Evolutionary conservation across 1,284 basidiomycete genomes (phyloP).

Genomic region (Tilletia setariae): DNA sequence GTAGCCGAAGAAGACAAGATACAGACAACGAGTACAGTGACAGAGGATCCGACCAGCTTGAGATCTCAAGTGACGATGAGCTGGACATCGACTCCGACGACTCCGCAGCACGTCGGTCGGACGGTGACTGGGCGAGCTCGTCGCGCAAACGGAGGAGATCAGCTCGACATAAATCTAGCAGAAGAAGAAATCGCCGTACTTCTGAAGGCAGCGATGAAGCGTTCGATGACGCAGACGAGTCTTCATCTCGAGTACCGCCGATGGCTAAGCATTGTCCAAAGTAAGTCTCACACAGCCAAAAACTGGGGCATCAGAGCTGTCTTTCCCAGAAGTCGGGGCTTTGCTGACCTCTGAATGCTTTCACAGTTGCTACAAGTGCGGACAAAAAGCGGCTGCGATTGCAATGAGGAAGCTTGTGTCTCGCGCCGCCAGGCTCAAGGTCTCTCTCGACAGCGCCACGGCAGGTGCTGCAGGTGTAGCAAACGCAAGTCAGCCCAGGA

Average conservation of each 20-base stretch:
- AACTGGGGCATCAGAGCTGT: not conserved
- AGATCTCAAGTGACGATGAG: not conserved
- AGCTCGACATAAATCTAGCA: not conserved
- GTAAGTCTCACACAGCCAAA: not conserved
- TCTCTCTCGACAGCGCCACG: not conserved
- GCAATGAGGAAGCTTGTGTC: not conserved
- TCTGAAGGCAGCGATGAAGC: not conserved
- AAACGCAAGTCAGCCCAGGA: not conserved
- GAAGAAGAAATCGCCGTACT: not conserved
- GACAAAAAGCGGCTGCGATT: not conserved
- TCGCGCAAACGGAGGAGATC: not conserved
- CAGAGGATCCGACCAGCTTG: not conserved
- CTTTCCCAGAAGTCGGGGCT: not conserved
- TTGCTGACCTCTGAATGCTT: not conserved
- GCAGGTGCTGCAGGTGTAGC: not conserved
- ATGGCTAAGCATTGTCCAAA: conserved; percentile 2
- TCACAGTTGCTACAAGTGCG: conserved; percentile 9
- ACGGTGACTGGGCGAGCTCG: not conserved
- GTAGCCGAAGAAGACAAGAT: not conserved
- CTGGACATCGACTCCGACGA: not conserved
- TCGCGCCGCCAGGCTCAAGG: not conserved
- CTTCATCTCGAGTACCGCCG: not conserved
- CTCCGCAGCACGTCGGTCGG: not conserved
- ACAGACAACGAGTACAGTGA: not conserved
- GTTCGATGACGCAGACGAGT: not conserved